These are phyloP conservation scores for Rhizopogon vinicolor DNA, from an alignment of 768 basidiomycete genomes.

Conservation along the genomic window DNA sequence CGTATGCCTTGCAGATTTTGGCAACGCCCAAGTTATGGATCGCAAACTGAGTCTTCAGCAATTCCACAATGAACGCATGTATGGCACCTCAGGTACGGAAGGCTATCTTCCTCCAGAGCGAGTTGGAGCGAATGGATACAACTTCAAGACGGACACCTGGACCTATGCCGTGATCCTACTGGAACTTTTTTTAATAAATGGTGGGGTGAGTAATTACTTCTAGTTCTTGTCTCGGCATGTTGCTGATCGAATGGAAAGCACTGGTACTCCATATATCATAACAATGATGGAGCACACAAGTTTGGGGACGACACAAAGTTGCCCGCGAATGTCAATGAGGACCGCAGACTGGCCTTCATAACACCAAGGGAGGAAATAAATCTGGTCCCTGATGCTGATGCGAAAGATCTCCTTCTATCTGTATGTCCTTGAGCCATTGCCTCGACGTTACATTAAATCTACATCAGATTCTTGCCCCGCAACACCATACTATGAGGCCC, in stretches of 20 bases:
- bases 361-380: conserved; percentile 1
- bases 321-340: not conserved
- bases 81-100: conserved; percentile 27
- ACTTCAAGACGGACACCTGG: conserved; percentile 39
- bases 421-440: not conserved
- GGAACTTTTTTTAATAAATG: conserved; percentile 6
- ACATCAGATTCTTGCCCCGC: not conserved
- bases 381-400: conserved; percentile 2
- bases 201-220: conserved; percentile 1
- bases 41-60: not conserved
- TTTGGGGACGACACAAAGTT: not conserved
- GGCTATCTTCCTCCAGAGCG: conserved; percentile 44
- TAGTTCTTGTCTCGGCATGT: not conserved
- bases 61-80: not conserved
- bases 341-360: not conserved
- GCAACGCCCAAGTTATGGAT: conserved; percentile 11
- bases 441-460: not conserved
- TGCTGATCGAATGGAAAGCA: not conserved
- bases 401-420: conserved; percentile 6
- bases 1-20: conserved; percentile 11
- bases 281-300: not conserved
- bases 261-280: conserved; percentile 6
- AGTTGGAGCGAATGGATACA: conserved; percentile 31
- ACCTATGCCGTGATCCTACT: conserved; percentile 27
- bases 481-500: conserved; percentile 5